Evolutionary conservation across 2,329 filamentous ascomycete species (phyloP), one percentile per base, ranked within the genome.

Genomic region (Plenodomus biglobosus): DNA sequence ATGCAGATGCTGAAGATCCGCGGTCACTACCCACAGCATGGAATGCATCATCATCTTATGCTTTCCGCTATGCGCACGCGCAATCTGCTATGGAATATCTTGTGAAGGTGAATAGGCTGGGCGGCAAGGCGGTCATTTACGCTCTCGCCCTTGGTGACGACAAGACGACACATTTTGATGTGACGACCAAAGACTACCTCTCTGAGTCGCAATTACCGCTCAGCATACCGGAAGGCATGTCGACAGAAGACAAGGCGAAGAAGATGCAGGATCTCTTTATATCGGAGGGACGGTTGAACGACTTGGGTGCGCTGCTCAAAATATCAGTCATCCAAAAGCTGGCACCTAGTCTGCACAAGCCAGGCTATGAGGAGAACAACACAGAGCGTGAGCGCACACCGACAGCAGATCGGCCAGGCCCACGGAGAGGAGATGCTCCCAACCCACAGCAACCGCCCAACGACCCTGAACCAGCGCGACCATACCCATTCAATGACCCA

Each of bases 81-180:
- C 89, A 95, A 68, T 95, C 90, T 0, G 85, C 90, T 15, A 89
- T 92, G 82, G 83, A 86, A 50, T 96, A 88, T 66, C 78, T 96
- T 21, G 71, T 96, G 58, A 92, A 91, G 68, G 75, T 95, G 53
- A 90, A 87, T 69, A 83, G 90, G 44, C 80, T 96, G 61, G 91
- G 92, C 37, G 80, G 80, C 61, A 95, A 92, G 66, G 86, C 88
- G n/a, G 85, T 96, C 52, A 79, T 96, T 34, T 84, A 90, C 61
- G 92, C 86, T 3, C 78, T 95, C 35, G 90, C 84, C 1, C 72
- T 92, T 15, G 88, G 87, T 20, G 87, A 92, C 65, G 91, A 96
- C 64, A 86, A 84, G 58, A 94, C 92, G 43, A 80, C 85, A 48
- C 85, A 86, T 36, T 85, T 94, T 63, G 91, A 96, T 56, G 69